phyloP scores from a whole-genome alignment of 768 basidiomycete genomes.

The Kwoniella dendrophila region DNA sequence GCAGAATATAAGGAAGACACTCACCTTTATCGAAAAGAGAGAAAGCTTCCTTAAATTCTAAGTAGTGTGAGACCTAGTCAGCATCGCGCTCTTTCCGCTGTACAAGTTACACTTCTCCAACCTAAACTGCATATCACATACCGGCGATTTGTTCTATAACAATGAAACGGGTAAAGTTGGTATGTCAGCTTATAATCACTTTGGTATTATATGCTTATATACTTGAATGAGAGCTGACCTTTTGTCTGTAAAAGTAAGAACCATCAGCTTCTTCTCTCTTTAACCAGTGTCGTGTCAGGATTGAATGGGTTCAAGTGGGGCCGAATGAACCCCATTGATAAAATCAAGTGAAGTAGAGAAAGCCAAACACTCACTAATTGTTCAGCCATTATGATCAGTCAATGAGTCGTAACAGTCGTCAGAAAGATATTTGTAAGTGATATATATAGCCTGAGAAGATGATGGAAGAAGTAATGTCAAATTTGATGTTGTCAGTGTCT shows the following conservation, averaged over 20 bases:
- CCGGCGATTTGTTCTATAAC: conserved; percentile 84
- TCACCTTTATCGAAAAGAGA: conserved; percentile 93
- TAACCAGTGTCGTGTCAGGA: not conserved
- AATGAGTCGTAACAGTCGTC: conserved; percentile 16
- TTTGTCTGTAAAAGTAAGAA: conserved; percentile 48
- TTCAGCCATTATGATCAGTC: conserved; percentile 60
- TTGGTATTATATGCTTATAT: not conserved
- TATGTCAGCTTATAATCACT: conserved; percentile 5
- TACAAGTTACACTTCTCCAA: not conserved
- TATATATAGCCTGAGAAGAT: not conserved
- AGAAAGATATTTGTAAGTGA: no score
- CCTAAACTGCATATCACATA: conserved; percentile 56
- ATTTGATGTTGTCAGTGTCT: not conserved
- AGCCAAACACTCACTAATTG: conserved; percentile 59
- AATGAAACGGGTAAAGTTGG: conserved; percentile 3
- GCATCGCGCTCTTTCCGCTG: not conserved
- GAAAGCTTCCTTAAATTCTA: conserved; percentile 99
- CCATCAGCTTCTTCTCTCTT: conserved; percentile 6
- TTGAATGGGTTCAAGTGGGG: conserved; percentile 1
- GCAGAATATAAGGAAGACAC: conserved; percentile 41
- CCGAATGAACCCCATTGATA: conserved; percentile 14
- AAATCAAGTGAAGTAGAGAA: conserved; percentile 12
- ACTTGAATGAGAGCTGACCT: conserved; percentile 39
- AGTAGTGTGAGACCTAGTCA: no score
- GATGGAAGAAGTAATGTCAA: not conserved